phyloP scores from a whole-genome alignment of 208 protist genomes.

The Wallacemonas rigidus region DNA sequence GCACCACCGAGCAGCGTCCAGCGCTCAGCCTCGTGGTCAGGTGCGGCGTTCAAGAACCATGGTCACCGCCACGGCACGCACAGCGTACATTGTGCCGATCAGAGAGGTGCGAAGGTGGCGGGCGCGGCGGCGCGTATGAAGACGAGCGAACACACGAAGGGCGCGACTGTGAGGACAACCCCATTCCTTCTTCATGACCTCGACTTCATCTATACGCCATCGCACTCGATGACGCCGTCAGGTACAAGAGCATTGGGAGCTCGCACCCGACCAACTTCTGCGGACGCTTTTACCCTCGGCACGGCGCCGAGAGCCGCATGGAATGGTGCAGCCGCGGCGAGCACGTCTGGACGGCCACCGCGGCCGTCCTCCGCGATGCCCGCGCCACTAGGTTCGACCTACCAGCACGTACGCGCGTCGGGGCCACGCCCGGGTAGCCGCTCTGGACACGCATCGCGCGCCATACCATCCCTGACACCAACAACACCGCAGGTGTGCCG shows the following conservation, averaged over 20 bases:
- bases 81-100: background rate
- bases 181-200: slow-evolving; percentile 6
- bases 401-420: background rate
- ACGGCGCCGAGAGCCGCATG: background rate
- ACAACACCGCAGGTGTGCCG: background rate
- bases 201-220: slow-evolving; percentile 12
- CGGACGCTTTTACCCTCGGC: background rate
- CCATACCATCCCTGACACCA: background rate
- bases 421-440: too few relatives aligned
- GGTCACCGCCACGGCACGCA: background rate
- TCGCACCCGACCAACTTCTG: background rate
- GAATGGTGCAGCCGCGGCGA: background rate
- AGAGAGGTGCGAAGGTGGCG: background rate
- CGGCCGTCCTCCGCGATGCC: background rate
- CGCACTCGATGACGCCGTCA: background rate
- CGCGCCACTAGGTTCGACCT: background rate
- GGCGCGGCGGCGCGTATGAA: too few relatives aligned
- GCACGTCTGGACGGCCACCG: background rate
- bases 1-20: background rate
- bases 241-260: background rate
- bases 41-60: background rate
- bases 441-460: background rate
- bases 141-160: background rate
- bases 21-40: background rate
- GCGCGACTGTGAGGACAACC: background rate